These are phyloP conservation scores for Triadica sebifera DNA, from an alignment of 345 rosid species.

Conservation along the genomic window DNA sequence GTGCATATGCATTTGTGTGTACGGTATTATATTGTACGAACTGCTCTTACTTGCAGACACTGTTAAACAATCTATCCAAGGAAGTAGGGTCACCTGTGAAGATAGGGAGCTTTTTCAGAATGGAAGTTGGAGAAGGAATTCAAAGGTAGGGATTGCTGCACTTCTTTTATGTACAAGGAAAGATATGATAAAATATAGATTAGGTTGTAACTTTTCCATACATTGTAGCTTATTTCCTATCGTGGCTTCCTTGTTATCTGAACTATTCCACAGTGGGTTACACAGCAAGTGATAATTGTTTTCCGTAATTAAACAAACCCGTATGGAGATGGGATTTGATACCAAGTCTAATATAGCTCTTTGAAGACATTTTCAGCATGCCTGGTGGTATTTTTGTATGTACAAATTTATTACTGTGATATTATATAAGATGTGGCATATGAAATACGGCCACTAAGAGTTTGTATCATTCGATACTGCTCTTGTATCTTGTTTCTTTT, in stretches of 20 bases:
- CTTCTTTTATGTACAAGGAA: neutral
- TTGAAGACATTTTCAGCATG: neutral
- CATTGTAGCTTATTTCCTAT: slow-evolving; percentile 2
- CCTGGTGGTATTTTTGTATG: neutral
- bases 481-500: neutral
- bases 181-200: neutral
- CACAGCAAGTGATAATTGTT: neutral
- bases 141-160: slow-evolving; percentile 49
- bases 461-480: neutral
- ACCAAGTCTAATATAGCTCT: neutral
- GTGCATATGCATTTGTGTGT: too few species aligned
- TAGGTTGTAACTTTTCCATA: neutral
- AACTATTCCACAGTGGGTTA: neutral
- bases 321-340: neutral
- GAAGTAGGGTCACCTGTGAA: slow-evolving; percentile 80
- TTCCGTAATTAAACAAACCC: neutral
- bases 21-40: too few species aligned
- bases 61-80: slow-evolving; percentile 62
- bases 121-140: slow-evolving; percentile 97
- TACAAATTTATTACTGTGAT: neutral
- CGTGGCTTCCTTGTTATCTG: neutral
- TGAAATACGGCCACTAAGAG: neutral
- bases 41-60: slow-evolving; percentile 38
- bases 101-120: slow-evolving; percentile 74
- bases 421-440: neutral